Percentiles rank a stretch among this genome's conserved stretches.
Evolutionary conservation across 1,139 yeast genomes (phyloP).

Genomic region (Nakaseomyces sp.): DNA sequence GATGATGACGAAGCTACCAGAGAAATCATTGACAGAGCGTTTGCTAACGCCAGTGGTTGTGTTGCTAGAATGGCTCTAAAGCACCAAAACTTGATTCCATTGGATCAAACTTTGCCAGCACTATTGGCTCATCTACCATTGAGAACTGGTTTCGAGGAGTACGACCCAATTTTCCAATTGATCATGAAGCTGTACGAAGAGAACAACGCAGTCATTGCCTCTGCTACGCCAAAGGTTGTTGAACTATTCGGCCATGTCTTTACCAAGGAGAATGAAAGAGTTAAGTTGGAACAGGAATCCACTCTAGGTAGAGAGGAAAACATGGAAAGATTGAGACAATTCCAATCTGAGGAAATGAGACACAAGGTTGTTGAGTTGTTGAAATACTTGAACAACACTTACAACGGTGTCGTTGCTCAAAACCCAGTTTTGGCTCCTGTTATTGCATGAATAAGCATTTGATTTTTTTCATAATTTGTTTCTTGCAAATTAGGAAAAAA

Average conservation of each 20-base stretch:
- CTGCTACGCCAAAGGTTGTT: constrained; percentile 55
- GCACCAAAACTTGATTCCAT: constrained; percentile 65
- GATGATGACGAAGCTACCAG: constrained; percentile 70
- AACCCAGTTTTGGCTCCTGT: constrained; percentile 48
- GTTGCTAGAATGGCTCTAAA: constrained; percentile 84
- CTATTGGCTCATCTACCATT: constrained; percentile 76
- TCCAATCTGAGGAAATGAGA: constrained; percentile 58
- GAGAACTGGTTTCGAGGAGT: constrained; percentile 84
- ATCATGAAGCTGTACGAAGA: constrained; percentile 62
- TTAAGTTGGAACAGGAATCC: constrained; percentile 58
- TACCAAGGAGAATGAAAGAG: constrained; percentile 61
- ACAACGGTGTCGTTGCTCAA: constrained; percentile 51
- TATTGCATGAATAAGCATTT: constrained; percentile 23
- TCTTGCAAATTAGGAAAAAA: too few species aligned
- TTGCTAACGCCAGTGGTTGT: constrained; percentile 96
- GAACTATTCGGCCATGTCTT: constrained; percentile 65
- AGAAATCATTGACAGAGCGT: constrained; percentile 75
- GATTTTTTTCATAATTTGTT: background rate
- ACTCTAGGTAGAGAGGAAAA: constrained; percentile 80
- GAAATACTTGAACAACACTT: constrained; percentile 61
- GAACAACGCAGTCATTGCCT: constrained; percentile 48
- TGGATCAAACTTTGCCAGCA: constrained; percentile 70
- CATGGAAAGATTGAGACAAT: constrained; percentile 69
- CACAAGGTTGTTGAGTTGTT: constrained; percentile 58
- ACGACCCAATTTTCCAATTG: constrained; percentile 78